These are phyloP conservation scores for Caryopteris hybrid DNA, from an alignment of 305 asterid genomes.

Conservation along the genomic window DNA sequence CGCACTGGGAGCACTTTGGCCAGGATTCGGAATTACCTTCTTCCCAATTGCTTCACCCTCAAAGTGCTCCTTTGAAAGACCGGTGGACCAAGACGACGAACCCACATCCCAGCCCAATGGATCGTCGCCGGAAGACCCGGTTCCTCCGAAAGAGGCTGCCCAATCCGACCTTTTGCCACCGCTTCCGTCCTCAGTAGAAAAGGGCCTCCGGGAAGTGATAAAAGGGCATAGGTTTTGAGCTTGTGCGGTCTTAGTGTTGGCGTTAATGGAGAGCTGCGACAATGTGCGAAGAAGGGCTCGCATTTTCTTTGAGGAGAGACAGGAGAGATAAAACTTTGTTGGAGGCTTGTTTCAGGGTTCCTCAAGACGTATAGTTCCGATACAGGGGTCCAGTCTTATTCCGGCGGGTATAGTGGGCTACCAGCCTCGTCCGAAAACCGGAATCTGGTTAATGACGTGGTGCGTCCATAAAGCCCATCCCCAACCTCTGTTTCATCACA, in stretches of 20 bases:
- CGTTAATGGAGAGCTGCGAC: conserved; percentile 29
- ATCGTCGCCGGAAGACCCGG: conserved; percentile 31
- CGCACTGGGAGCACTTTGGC: not conserved
- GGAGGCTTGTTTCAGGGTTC: conserved; percentile 24
- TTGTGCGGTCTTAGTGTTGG: conserved; percentile 7
- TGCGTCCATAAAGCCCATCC: too few relatives aligned
- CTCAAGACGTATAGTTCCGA: not conserved
- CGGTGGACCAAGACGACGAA: conserved; percentile 75
- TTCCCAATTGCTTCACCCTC: conserved; percentile 79
- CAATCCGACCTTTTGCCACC: conserved; percentile 35
- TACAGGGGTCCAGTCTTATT: too few relatives aligned
- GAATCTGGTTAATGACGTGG: too few relatives aligned
- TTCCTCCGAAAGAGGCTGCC: conserved; percentile 43
- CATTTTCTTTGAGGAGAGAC: conserved; percentile 39
- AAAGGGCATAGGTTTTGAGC: conserved; percentile 17
- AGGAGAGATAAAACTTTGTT: not conserved
- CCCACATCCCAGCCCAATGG: conserved; percentile 61
- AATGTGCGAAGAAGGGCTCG: conserved; percentile 49
- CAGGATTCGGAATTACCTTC: conserved; percentile 28
- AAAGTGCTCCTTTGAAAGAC: conserved; percentile 84
- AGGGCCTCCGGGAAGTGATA: conserved; percentile 24
- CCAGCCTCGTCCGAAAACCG: too few relatives aligned
- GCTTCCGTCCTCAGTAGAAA: conserved; percentile 32
- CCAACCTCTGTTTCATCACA: too few relatives aligned
- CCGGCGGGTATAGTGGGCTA: too few relatives aligned